Conservation (phyloP, 495 filamentous ascomycete genomes). For the Neurospora sp. region DNA sequence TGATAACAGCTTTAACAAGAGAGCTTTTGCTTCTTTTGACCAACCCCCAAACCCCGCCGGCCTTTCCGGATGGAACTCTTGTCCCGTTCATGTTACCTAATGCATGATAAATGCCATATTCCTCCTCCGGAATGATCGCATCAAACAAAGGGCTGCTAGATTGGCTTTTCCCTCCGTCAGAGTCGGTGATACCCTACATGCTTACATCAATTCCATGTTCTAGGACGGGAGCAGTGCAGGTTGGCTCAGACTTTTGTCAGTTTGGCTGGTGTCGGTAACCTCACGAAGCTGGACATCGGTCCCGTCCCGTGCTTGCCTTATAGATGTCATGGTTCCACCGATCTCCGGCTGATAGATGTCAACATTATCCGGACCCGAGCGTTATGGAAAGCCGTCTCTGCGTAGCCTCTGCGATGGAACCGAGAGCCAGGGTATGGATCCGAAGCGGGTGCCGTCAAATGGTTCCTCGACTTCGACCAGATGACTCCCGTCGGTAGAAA, state of each 20-base stretch:
- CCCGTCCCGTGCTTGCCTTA: neutral
- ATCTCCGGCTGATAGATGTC: neutral
- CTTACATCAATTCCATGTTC: neutral
- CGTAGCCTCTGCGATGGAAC: neutral
- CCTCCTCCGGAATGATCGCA: neutral
- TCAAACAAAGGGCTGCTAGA: neutral
- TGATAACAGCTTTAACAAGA: neutral
- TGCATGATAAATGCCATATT: neutral
- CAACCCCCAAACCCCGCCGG: neutral
- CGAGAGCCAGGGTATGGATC: neutral
- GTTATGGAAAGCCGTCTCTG: neutral
- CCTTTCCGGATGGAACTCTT: neutral
- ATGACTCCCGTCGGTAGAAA: neutral
- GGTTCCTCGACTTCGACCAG: neutral
- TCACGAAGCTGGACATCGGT: neutral
- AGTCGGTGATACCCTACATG: neutral
- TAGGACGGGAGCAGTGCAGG: neutral
- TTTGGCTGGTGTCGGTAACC: neutral
- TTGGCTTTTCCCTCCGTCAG: neutral
- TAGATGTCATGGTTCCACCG: neutral
- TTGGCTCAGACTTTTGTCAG: neutral
- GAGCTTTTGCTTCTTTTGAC: neutral
- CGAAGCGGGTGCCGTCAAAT: neutral
- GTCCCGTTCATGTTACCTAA: neutral
- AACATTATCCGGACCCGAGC: neutral